Conservation (phyloP, 352 stramenopile species). For the Elongisporangium prolatum region DNA sequence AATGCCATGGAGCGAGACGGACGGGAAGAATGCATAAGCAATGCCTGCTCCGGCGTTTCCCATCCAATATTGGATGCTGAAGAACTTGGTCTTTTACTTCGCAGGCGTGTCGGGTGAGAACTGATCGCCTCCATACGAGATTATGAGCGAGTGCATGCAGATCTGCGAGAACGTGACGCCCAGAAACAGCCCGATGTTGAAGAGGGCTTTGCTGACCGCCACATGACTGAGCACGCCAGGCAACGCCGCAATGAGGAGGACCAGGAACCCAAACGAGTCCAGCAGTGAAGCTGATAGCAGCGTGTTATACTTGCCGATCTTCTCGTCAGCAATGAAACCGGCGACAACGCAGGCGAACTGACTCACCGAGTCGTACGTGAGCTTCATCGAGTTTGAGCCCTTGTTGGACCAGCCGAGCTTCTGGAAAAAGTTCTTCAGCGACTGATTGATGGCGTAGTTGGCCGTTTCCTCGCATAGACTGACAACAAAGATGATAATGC, state of each 20-base stretch:
- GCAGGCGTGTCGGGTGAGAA: slow-evolving; percentile 31
- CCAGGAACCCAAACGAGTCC: slow-evolving; percentile 34
- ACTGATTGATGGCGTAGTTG: slow-evolving; percentile 56
- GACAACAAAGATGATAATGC: slow-evolving; percentile 51
- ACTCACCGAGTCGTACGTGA: slow-evolving; percentile 58
- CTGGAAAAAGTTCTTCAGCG: slow-evolving; percentile 62
- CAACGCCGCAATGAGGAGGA: slow-evolving; percentile 33
- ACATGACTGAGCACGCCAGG: slow-evolving; percentile 23
- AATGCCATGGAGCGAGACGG: slow-evolving; percentile 59
- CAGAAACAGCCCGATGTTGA: slow-evolving; percentile 34
- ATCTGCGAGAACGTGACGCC: slow-evolving; percentile 34
- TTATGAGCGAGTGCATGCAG: slow-evolving; percentile 50
- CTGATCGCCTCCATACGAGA: slow-evolving; percentile 52
- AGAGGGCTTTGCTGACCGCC: slow-evolving; percentile 17
- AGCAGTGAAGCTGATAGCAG: slow-evolving; percentile 13
- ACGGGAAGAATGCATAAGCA: slow-evolving; percentile 66
- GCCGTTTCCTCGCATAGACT: slow-evolving; percentile 38
- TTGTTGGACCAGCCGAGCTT: slow-evolving; percentile 50
- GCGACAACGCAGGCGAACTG: slow-evolving; percentile 55
- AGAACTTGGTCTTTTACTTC: slow-evolving; percentile 53
- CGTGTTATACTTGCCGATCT: slow-evolving; percentile 31
- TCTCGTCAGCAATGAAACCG: slow-evolving; percentile 57
- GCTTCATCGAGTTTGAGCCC: slow-evolving; percentile 58
- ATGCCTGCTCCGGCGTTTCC: slow-evolving; percentile 67
- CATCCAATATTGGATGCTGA: slow-evolving; percentile 74